phyloP scores from a whole-genome alignment of 2,329 filamentous ascomycete genomes.

The Cercospora sesami region DNA sequence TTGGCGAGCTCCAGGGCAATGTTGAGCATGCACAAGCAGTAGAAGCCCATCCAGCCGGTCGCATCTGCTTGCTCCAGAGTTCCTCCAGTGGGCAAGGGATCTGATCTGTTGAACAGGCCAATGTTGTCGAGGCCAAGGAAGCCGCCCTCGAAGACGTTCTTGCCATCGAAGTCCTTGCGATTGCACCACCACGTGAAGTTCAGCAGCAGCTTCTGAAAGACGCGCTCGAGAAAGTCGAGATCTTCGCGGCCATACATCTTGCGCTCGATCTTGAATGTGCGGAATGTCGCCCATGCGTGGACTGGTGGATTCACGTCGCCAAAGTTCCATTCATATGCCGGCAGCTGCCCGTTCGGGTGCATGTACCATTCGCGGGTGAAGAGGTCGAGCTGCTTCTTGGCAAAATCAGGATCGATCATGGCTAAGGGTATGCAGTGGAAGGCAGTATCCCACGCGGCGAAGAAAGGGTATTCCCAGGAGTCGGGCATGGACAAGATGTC shows the following conservation, averaged over 20 bases:
- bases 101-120: slow-evolving; percentile 93
- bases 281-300: slow-evolving; percentile 93
- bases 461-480: slow-evolving; percentile 98
- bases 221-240: slow-evolving; percentile 89
- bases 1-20: slow-evolving; percentile 94
- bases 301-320: slow-evolving; percentile 95
- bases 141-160: slow-evolving; percentile 96
- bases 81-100: slow-evolving; percentile 89
- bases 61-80: slow-evolving; percentile 95
- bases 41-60: slow-evolving; percentile 99
- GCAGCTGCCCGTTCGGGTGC: slow-evolving; percentile 93
- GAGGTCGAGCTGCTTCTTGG: slow-evolving; percentile 95
- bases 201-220: slow-evolving; percentile 91
- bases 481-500: slow-evolving; percentile 97
- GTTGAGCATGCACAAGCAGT: slow-evolving; percentile 94
- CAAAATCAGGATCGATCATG: slow-evolving; percentile 97
- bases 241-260: slow-evolving; percentile 96
- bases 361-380: slow-evolving; percentile 99
- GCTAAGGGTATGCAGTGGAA: slow-evolving; percentile 95
- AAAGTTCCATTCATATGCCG: slow-evolving; percentile 97
- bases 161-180: slow-evolving; percentile 88
- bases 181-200: slow-evolving; percentile 99
- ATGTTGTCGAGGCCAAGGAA: slow-evolving; percentile 97
- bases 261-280: slow-evolving; percentile 96
- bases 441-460: slow-evolving; percentile 94